Evolutionary conservation across 1,284 basidiomycete genomes (phyloP).

Genomic region (Stereum hirsutum): DNA sequence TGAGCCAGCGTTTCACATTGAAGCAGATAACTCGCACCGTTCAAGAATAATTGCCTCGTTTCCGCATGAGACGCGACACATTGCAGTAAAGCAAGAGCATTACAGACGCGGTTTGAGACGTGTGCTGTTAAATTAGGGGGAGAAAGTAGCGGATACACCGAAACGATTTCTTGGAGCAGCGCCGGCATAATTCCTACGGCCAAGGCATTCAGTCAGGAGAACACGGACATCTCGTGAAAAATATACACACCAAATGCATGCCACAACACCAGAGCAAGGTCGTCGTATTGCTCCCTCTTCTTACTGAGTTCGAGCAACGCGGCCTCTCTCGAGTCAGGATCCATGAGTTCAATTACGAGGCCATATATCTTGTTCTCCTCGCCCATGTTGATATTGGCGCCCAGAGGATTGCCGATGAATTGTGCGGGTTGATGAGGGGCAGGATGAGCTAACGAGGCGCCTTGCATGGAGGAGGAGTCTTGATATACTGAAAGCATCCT

Average conservation of each 20-base stretch:
- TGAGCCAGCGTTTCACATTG: neutral
- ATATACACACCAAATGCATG: conserved; percentile 86
- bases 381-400: conserved; percentile 18
- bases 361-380: conserved; percentile 80
- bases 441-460: conserved; percentile 33
- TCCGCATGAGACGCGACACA: conserved; percentile 96
- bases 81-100: conserved; percentile 94
- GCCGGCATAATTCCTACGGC: conserved; percentile 93
- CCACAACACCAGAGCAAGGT: conserved; percentile 96
- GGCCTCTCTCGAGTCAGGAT: conserved; percentile 72
- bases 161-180: conserved; percentile 95
- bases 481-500: conserved; percentile 26
- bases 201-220: neutral
- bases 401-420: conserved; percentile 19
- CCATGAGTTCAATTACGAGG: conserved; percentile 77
- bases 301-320: conserved; percentile 96
- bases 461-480: conserved; percentile 34
- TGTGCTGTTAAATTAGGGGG: conserved; percentile 97
- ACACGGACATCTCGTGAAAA: neutral
- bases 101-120: conserved; percentile 99
- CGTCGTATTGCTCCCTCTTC: conserved; percentile 98
- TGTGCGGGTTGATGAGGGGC: conserved; percentile 40
- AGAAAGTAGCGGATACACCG: conserved; percentile 93
- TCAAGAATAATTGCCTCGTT: conserved; percentile 87
- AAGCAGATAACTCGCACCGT: conserved; percentile 40